Conservation (phyloP, 2,329 filamentous ascomycete species). For the Fusarium sp. region DNA sequence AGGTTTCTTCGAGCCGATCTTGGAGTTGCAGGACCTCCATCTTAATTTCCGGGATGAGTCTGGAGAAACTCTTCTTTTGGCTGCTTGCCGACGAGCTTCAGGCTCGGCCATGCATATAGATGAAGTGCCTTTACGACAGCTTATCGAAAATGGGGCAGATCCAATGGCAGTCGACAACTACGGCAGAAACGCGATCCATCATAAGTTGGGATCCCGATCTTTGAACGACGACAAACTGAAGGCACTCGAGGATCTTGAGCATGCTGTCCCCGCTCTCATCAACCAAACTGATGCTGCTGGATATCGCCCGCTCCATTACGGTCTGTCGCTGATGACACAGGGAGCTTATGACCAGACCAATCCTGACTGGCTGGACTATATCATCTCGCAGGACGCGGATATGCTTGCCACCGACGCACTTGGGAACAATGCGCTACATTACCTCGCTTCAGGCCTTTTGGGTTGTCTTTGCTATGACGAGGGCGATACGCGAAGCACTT, state of each 20-base stretch:
- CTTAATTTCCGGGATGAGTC: constrained; percentile 23
- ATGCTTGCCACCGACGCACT: constrained; percentile 16
- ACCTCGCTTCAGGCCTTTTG: constrained; percentile 7
- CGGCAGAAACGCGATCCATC: constrained; percentile 36
- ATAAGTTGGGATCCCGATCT: constrained; percentile 6
- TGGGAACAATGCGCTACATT: constrained; percentile 34
- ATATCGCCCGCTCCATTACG: constrained; percentile 38
- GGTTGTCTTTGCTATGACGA: neutral
- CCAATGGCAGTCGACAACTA: constrained; percentile 20
- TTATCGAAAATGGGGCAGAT: constrained; percentile 36
- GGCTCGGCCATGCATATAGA: accelerated
- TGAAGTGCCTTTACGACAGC: neutral
- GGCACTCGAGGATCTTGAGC: constrained; percentile 11
- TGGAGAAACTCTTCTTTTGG: constrained; percentile 32
- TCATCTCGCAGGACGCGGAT: constrained; percentile 28
- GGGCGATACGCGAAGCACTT: neutral
- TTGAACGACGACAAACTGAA: neutral
- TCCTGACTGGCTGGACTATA: constrained; percentile 21
- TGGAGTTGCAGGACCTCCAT: constrained; percentile 28
- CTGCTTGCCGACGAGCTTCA: constrained; percentile 9
- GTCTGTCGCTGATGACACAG: constrained; percentile 1
- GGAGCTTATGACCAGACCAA: neutral
- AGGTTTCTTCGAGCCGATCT: constrained; percentile 17
- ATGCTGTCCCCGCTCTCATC: constrained; percentile 12
- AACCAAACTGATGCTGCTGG: constrained; percentile 35